Evolutionary conservation across 345 rosid genomes (phyloP).

Genomic region (Arabis hirsuta): DNA sequence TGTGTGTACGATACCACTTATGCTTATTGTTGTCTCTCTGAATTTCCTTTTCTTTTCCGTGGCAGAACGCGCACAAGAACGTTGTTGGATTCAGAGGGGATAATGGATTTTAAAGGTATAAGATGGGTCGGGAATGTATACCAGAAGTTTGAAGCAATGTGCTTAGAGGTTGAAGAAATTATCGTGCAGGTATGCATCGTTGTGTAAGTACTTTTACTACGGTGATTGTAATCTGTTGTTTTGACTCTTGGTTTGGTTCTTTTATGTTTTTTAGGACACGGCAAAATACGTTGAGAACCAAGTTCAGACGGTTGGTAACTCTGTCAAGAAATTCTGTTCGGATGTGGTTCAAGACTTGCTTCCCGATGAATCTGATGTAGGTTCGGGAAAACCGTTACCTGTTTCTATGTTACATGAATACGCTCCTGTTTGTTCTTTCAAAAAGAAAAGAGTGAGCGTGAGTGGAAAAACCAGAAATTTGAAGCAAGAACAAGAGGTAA

Average conservation of each 20-base stretch:
- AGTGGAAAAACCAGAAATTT: conserved; percentile 44
- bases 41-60: neutral
- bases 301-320: conserved; percentile 79
- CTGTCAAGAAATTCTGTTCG: conserved; percentile 70
- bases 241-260: conserved; percentile 6
- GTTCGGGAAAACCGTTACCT: conserved; percentile 30
- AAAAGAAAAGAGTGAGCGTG: conserved; percentile 46
- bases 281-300: conserved; percentile 76
- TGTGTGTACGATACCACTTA: conserved; percentile 26
- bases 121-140: conserved; percentile 77
- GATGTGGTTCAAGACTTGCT: conserved; percentile 71
- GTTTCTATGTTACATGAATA: conserved; percentile 37
- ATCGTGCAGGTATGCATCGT: conserved; percentile 62
- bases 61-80: conserved; percentile 12
- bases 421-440: conserved; percentile 46
- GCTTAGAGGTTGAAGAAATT: conserved; percentile 90
- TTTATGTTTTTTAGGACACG: conserved; percentile 55
- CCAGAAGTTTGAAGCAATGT: conserved; percentile 86
- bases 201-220: neutral
- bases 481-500: conserved; percentile 40
- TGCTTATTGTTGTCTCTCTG: conserved; percentile 25
- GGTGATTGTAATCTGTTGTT: neutral
- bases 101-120: conserved; percentile 70
- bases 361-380: conserved; percentile 56
- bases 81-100: neutral